Conservation (phyloP, 345 rosid genomes). For the Rhodamnia rubescens region DNA sequence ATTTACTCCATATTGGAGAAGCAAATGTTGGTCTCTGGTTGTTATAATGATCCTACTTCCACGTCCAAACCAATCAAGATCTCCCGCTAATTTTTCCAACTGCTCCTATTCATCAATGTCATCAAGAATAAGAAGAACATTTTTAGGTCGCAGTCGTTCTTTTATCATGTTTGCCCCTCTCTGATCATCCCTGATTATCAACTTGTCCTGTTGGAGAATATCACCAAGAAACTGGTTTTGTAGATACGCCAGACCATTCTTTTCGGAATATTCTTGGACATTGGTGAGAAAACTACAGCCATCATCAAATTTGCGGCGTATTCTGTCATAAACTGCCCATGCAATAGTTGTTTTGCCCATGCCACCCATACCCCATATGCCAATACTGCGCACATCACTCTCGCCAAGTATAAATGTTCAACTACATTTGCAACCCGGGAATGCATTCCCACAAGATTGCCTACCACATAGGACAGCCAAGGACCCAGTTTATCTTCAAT, state of each 20-base stretch:
- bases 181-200: too few species aligned
- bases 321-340: neutral
- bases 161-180: neutral
- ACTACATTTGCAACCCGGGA: neutral
- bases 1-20: neutral
- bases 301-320: slow-evolving; percentile 10
- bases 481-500: neutral
- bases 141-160: neutral
- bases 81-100: neutral
- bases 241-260: neutral
- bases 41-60: slow-evolving; percentile 8
- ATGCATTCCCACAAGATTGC: neutral
- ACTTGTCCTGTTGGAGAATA: too few species aligned
- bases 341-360: slow-evolving; percentile 3
- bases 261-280: slow-evolving; percentile 7
- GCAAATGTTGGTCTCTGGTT: slow-evolving; percentile 2
- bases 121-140: neutral
- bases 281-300: slow-evolving; percentile 6
- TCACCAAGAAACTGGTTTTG: neutral
- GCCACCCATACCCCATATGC: neutral
- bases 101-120: slow-evolving; percentile 1
- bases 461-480: neutral
- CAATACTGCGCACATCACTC: neutral
- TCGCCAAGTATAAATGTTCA: fast-evolving
- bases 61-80: neutral